phyloP scores from a whole-genome alignment of 768 basidiomycete genomes.

The Ramaria sp. region DNA sequence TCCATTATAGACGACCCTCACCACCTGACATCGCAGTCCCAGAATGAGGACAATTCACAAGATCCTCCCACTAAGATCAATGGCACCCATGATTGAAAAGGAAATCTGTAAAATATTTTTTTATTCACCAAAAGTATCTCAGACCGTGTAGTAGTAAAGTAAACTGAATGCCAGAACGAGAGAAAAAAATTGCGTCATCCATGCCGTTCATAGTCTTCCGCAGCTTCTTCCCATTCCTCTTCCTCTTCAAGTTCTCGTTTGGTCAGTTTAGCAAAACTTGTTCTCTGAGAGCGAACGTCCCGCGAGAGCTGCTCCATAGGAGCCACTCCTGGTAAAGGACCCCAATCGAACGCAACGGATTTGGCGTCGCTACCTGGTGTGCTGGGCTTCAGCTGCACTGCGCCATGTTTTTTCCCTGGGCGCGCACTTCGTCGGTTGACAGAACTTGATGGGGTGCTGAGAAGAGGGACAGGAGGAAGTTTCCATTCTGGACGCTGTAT shows the following conservation, averaged over 20 bases:
- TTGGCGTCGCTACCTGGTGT: background rate
- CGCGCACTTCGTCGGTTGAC: background rate
- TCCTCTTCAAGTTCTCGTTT: background rate
- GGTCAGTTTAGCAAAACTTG: background rate
- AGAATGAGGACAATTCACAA: conserved; percentile 8
- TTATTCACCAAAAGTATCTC: background rate
- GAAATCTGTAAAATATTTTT: background rate
- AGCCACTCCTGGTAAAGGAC: conserved; percentile 12
- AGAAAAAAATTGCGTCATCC: background rate
- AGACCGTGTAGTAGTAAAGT: background rate
- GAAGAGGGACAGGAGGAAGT: background rate
- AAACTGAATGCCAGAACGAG: background rate
- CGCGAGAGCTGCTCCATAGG: conserved; percentile 13
- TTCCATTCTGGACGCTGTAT: background rate
- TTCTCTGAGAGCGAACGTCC: conserved; percentile 9
- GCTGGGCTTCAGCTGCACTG: background rate
- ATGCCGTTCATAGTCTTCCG: background rate
- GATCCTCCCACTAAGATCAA: conserved; percentile 3
- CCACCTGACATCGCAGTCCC: conserved; percentile 11
- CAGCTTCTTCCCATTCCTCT: background rate
- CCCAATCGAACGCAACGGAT: conserved; percentile 14
- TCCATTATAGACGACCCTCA: conserved; percentile 61
- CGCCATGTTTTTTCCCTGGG: background rate
- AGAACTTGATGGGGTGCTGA: background rate
- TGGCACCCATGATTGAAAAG: background rate